A percentile compares a stretch with the other conserved stretches of the same genome.
These are phyloP conservation scores for Blechomonas ayalai DNA, from an alignment of 208 protist genomes.

Conservation along the genomic window DNA sequence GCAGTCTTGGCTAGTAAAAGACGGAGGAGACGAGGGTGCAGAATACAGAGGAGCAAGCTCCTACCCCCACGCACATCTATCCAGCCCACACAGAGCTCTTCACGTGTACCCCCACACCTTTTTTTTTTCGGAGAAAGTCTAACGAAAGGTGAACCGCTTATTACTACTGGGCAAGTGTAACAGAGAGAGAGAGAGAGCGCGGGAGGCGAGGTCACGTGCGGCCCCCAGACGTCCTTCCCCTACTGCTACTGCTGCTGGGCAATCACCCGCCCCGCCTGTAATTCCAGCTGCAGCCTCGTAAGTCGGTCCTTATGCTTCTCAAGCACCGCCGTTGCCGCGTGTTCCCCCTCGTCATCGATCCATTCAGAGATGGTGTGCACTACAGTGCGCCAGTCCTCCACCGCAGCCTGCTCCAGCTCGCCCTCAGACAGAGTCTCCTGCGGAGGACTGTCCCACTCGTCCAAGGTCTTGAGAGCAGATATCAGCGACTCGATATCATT, in stretches of 20 bases:
- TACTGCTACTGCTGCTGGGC: too few species aligned
- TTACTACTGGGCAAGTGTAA: not conserved
- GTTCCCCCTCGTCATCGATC: conserved; percentile 20
- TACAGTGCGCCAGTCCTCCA: conserved; percentile 19
- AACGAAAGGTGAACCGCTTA: not conserved
- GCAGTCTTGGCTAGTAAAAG: not conserved
- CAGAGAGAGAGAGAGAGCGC: conserved; percentile 3
- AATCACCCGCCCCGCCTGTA: not conserved
- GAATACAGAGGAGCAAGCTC: not conserved
- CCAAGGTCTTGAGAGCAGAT: conserved; percentile 33
- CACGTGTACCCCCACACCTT: too few species aligned
- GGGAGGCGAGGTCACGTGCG: too few species aligned
- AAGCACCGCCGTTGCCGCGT: conserved; percentile 6
- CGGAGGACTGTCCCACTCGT: conserved; percentile 14
- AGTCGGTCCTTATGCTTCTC: conserved; percentile 10
- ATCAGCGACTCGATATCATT: conserved; percentile 63
- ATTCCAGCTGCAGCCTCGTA: conserved; percentile 19
- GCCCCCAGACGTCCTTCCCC: too few species aligned
- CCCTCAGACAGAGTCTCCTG: not conserved
- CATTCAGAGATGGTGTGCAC: conserved; percentile 34
- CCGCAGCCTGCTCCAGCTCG: not conserved
- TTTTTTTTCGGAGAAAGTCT: not conserved
- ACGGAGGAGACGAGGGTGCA: not conserved
- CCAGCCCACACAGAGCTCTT: too few species aligned
- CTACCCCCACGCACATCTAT: not conserved